phyloP scores from a whole-genome alignment of 75 land plant genomes.

The Chamaecyparis obtusa region DNA sequence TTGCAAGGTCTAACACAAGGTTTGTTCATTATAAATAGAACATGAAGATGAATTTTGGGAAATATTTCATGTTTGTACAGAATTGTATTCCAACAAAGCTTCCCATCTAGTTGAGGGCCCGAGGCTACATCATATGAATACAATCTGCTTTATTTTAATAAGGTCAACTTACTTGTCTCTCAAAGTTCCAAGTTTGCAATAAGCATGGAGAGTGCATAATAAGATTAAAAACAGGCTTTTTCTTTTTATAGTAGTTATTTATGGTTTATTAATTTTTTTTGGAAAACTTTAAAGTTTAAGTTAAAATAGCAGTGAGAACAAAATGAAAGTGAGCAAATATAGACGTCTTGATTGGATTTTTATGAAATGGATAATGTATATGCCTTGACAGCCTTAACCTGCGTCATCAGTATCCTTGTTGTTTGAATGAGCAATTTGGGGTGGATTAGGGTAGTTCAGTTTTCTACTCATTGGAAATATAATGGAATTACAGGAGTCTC shows the following conservation, averaged over 20 bases:
- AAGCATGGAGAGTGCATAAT: background rate
- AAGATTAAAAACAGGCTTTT: background rate
- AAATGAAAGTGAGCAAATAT: background rate
- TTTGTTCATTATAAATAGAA: no score
- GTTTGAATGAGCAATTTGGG: no score
- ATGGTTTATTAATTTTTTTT: no score
- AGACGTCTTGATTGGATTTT: background rate
- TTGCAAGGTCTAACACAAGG: no score
- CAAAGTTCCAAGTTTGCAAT: background rate
- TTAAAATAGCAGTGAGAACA: background rate
- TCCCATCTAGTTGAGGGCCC: background rate
- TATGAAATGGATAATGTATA: no score
- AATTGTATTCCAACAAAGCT: background rate
- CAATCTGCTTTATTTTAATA: background rate
- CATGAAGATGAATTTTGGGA: background rate
- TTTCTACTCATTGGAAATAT: no score
- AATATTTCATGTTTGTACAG: background rate
- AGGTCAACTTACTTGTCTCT: background rate
- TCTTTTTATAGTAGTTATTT: background rate
- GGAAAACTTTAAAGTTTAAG: no score
- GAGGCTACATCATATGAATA: background rate
- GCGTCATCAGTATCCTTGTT: no score
- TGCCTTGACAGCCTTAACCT: no score
- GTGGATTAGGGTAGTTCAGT: no score
- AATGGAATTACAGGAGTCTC: no score